A percentile compares a stretch with the other conserved stretches of the same genome.
phyloP scores from a whole-genome alignment of 2,329 filamentous ascomycete species.

The Bisporella sp. region DNA sequence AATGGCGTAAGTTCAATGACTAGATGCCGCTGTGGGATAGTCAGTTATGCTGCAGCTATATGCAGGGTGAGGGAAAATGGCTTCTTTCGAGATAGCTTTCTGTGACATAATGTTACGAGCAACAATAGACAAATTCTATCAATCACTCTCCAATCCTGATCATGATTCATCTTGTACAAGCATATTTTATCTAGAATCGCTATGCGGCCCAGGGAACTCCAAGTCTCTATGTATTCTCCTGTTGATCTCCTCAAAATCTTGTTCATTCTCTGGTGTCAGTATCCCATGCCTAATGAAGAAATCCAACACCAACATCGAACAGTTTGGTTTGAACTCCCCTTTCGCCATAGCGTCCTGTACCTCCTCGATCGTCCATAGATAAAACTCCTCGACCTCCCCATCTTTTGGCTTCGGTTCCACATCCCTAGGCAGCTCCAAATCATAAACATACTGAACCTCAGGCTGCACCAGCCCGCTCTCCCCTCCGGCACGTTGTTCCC shows the following conservation, averaged over 20 bases:
- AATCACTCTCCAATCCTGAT: too few species aligned
- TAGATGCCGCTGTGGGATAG: too few species aligned
- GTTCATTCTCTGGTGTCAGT: conserved; percentile 71
- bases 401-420: conserved; percentile 72
- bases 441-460: conserved; percentile 87
- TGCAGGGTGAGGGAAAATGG: too few species aligned
- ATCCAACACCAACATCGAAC: conserved; percentile 74
- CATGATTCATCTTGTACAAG: too few species aligned
- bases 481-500: conserved; percentile 68
- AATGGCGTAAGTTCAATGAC: neutral
- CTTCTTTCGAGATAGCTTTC: too few species aligned
- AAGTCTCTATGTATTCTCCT: conserved; percentile 69
- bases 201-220: conserved; percentile 68
- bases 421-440: conserved; percentile 67
- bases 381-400: conserved; percentile 82
- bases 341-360: conserved; percentile 60
- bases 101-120: too few species aligned
- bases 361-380: conserved; percentile 70
- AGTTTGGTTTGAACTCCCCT: conserved; percentile 90
- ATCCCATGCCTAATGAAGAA: conserved; percentile 86
- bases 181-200: neutral
- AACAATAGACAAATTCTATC: too few species aligned
- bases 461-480: conserved; percentile 80
- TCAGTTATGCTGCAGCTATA: too few species aligned
- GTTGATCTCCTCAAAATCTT: conserved; percentile 68